Evolutionary conservation across 148 eudicot species (phyloP).

Genomic region (Chenopodium berlandieri): DNA sequence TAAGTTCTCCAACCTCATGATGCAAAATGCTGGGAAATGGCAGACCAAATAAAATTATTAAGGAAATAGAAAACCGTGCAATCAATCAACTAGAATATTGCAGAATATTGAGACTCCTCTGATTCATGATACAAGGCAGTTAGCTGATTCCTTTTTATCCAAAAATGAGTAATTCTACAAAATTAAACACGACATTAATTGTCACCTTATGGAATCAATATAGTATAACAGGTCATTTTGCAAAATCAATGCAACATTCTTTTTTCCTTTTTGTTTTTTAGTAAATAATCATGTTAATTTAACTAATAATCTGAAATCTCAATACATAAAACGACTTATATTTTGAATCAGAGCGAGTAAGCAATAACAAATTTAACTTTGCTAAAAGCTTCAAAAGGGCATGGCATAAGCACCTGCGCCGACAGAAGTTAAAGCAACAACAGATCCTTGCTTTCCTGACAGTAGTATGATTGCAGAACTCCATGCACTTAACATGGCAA

Average conservation of each 20-base stretch:
- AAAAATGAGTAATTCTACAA: background rate
- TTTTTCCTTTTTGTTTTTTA: too few species aligned
- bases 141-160: background rate
- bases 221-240: background rate
- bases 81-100: background rate
- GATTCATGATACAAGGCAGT: background rate
- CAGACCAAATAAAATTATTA: background rate
- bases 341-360: background rate
- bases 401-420: constrained; percentile 61
- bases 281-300: background rate
- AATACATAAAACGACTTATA: background rate
- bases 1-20: constrained; percentile 53
- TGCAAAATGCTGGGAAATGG: constrained; percentile 64
- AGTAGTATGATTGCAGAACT: constrained; percentile 70
- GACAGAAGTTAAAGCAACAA: constrained; percentile 60
- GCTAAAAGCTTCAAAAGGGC: constrained; percentile 6
- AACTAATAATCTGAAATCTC: background rate
- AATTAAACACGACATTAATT: background rate
- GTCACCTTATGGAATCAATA: background rate
- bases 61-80: background rate
- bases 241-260: background rate
- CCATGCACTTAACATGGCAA: constrained; percentile 76
- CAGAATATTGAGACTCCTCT: background rate
- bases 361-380: background rate
- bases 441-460: constrained; percentile 89